Conservation (phyloP, 208 protist genomes). For the Kentomonas sorsogonicus region DNA sequence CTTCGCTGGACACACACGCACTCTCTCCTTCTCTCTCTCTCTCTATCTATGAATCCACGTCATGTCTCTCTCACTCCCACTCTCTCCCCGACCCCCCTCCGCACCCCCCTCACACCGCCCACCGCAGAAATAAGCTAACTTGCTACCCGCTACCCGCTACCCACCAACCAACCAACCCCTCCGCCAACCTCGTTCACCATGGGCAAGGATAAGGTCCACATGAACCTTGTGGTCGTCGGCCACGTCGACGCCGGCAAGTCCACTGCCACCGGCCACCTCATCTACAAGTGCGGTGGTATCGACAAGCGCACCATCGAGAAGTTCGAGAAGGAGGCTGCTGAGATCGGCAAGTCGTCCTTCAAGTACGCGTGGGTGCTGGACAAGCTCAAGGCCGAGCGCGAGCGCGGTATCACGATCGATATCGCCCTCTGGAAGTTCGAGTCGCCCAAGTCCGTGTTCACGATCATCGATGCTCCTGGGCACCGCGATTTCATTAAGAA, state of each 20-base stretch:
- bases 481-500: slow-evolving; percentile 93
- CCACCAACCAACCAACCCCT: slow-evolving; percentile 1
- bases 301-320: slow-evolving; percentile 85
- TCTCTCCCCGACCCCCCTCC: too few relatives aligned
- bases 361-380: slow-evolving; percentile 92
- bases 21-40: too few relatives aligned
- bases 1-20: too few relatives aligned
- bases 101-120: too few relatives aligned
- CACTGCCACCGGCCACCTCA: slow-evolving; percentile 84
- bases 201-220: slow-evolving; percentile 55
- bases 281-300: slow-evolving; percentile 88
- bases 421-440: slow-evolving; percentile 89
- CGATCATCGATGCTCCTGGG: slow-evolving; percentile 93
- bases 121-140: too few relatives aligned
- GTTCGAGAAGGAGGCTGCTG: slow-evolving; percentile 86
- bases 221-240: slow-evolving; percentile 27
- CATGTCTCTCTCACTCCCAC: too few relatives aligned
- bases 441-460: slow-evolving; percentile 84
- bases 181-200: slow-evolving; percentile 19
- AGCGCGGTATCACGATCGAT: slow-evolving; percentile 92
- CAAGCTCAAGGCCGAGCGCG: slow-evolving; percentile 88
- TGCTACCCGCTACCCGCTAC: slow-evolving; percentile 3
- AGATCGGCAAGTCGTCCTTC: slow-evolving; percentile 90
- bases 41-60: too few relatives aligned
- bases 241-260: slow-evolving; percentile 62